Evolutionary conservation across 148 eudicot species (phyloP), one percentile per base, ranked within the genome.

Genomic region (Fagopyrum tataricum): DNA sequence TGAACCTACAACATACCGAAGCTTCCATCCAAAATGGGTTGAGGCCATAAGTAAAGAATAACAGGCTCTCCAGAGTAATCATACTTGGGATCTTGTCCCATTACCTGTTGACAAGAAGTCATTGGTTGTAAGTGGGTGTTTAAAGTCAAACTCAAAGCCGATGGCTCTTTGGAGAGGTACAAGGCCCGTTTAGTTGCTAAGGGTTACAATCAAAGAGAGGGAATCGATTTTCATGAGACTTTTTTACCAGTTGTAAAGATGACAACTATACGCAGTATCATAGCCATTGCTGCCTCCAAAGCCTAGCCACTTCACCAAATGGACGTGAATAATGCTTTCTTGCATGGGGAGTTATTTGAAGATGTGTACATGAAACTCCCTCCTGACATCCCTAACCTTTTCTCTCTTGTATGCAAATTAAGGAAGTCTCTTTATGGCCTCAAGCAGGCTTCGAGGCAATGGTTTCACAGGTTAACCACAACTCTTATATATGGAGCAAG

Each of bases 131-230:
- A 46, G 37, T 67, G 44, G 73, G 72, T 75, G 0, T 67, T 48
- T 21, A 23, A 71, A 31, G 20, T 51, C 0, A 75, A 75, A 47
- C 14, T 49, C 1, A 43, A 61, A 4, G 67, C 72, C 48, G 66
- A 75, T 67, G 72, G 77, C 1, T 52, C 67, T 42, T 13, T 73
- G 2, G 76, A 73, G 21, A 12, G 76, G 13, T 73, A 26, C 8
- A 73, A 58, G 13, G 42, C 69, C 2, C 41, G 52, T 5, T 37
- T 73, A 4, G 76, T 66, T 1, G 77, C 72, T 0, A 55, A 44
- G 20, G 77, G 61, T 1, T 46, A 44, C 24, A 67, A 43, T 17
- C 73, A 75, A 51, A 72, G 68, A 15, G 55, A 68, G 15, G 73
- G 64, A 4, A 21, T 75, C 5, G 61, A 75, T 1, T 68, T 49